phyloP scores from a whole-genome alignment of 148 eudicot species.

The Rhododendron henanense region DNA sequence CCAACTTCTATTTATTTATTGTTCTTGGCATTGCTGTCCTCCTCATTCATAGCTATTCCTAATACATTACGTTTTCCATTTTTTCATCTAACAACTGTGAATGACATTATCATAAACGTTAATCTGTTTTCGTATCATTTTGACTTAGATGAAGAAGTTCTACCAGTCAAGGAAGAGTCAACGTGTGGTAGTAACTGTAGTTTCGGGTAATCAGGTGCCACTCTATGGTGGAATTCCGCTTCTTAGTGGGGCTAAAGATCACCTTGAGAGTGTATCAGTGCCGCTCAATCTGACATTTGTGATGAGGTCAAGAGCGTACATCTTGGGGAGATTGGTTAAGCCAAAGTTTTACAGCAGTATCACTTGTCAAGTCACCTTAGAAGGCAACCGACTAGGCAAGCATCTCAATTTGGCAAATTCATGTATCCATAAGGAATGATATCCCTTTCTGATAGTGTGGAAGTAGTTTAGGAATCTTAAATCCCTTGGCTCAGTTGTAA shows the following conservation, averaged over 20 bases:
- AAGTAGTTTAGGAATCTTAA: not conserved
- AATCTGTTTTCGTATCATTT: not conserved
- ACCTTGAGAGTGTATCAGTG: constrained; percentile 31
- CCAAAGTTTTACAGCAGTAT: constrained; percentile 54
- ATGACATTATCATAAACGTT: not conserved
- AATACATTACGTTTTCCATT: not conserved
- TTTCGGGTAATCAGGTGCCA: constrained; percentile 56
- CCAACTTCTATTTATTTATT: not conserved
- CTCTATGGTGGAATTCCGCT: constrained; percentile 60
- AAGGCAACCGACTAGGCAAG: constrained; percentile 52
- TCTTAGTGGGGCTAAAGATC: constrained; percentile 27
- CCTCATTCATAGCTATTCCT: not conserved
- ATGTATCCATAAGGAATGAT: constrained; percentile 39
- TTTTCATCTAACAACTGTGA: not conserved
- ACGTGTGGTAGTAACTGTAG: constrained; percentile 29
- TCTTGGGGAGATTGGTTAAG: constrained; percentile 70
- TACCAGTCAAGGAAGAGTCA: constrained; percentile 65
- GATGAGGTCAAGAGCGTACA: constrained; percentile 67
- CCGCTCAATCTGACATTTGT: constrained; percentile 66
- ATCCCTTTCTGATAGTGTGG: not conserved
- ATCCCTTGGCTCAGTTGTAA: not conserved
- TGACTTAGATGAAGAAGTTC: constrained; percentile 57
- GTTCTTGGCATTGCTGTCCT: not conserved
- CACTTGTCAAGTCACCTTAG: constrained; percentile 48
- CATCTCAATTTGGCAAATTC: constrained; percentile 32